Evolutionary conservation across 805 yeast genomes (phyloP).

Genomic region (Yarrowia bubula): DNA sequence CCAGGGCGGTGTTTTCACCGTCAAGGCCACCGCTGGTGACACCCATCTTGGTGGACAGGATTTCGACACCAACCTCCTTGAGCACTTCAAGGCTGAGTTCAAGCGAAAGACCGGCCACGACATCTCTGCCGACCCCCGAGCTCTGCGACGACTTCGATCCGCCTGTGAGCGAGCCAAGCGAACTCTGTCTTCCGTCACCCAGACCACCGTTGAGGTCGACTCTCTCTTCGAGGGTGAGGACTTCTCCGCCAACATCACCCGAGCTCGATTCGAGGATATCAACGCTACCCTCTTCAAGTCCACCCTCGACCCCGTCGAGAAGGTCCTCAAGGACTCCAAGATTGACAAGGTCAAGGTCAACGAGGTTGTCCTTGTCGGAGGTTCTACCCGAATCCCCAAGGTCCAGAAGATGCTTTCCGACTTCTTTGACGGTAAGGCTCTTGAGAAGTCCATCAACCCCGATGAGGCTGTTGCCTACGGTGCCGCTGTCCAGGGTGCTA

Average conservation of each 20-base stretch:
- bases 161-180: conserved; percentile 99
- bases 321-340: conserved; percentile 90
- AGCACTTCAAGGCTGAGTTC: conserved; percentile 91
- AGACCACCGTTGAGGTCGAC: conserved; percentile 95
- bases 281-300: conserved; percentile 91
- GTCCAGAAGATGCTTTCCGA: conserved; percentile 91
- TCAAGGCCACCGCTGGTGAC: conserved; percentile 98
- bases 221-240: conserved; percentile 94
- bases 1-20: conserved; percentile 96
- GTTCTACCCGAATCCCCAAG: conserved; percentile 99
- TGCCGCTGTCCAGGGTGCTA: conserved; percentile 99
- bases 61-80: conserved; percentile 93
- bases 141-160: conserved; percentile 96
- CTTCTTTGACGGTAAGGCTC: conserved; percentile 95
- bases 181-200: conserved; percentile 93
- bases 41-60: conserved; percentile 99
- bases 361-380: conserved; percentile 97
- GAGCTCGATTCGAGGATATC: conserved; percentile 97
- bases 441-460: conserved; percentile 95
- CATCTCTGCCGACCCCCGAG: conserved; percentile 87
- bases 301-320: conserved; percentile 91
- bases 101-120: conserved; percentile 92
- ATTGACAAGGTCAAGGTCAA: conserved; percentile 79
- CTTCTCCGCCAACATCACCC: conserved; percentile 87
- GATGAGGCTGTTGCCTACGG: conserved; percentile 99